These are phyloP conservation scores for Suillus sp. DNA, from an alignment of 768 basidiomycete genomes.

Conservation along the genomic window DNA sequence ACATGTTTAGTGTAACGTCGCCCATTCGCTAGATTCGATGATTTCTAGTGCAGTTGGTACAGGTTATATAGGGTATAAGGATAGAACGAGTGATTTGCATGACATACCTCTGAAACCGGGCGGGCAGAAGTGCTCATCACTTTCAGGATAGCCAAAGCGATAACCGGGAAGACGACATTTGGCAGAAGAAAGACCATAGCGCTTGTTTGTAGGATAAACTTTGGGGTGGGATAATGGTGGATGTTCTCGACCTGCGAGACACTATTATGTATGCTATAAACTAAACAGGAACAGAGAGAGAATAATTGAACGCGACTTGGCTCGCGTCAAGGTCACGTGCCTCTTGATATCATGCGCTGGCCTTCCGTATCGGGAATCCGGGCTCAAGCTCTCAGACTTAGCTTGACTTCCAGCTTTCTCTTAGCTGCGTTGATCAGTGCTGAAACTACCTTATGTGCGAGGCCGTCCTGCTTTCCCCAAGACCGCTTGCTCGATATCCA, in stretches of 20 bases:
- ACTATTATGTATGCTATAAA: background rate
- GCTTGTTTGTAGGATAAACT: background rate
- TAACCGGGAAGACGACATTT: background rate
- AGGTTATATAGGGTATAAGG: background rate
- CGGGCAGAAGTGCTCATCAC: background rate
- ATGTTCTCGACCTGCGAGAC: background rate
- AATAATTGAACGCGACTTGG: background rate
- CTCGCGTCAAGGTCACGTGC: constrained; percentile 7
- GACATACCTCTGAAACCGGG: background rate
- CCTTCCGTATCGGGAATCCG: background rate
- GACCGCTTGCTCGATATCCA: constrained; percentile 61
- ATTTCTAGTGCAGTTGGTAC: background rate
- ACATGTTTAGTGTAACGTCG: constrained; percentile 6
- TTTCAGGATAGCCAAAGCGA: background rate
- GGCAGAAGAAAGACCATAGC: background rate
- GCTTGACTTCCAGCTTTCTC: background rate
- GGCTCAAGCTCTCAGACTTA: background rate
- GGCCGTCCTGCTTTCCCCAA: constrained; percentile 60
- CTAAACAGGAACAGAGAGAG: background rate
- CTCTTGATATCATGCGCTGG: background rate
- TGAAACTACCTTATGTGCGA: constrained; percentile 32
- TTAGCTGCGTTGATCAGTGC: background rate
- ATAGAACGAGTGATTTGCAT: background rate
- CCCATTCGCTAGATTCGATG: background rate
- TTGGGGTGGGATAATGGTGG: background rate